Evolutionary conservation across 1,139 yeast species (phyloP), one percentile per base, ranked within the genome.

Genomic region (Candida smagusa): DNA sequence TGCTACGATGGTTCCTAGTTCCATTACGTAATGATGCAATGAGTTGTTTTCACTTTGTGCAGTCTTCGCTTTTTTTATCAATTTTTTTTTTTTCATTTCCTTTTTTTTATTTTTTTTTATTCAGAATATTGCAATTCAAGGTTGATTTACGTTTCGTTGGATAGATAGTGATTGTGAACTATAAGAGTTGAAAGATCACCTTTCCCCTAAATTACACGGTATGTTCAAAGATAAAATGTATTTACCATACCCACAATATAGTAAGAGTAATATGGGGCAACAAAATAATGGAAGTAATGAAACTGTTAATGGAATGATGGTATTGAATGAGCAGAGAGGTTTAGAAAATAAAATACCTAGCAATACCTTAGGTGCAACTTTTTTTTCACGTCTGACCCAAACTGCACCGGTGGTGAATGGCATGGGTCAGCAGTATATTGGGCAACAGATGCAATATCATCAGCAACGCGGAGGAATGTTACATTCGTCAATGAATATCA

Each of bases 231-330:
- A 16, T 16, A 16, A 16, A 16, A 36, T 37, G 36, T 46, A 56
- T 60, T 36, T 49, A 56, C 33, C 67, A 61, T 49, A 53, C 61
- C 31, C 68, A 67, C 12, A 45, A 59, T 37, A 56, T 58, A 38
- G 19, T 16, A 16, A 48, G 41, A 35, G 46, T 49, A 40, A 48
- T 24, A 22, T 16, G 6, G 31, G 31, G 12, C 37, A 35, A 13
- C 36, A 21, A 31, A 13, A 31, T 25, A 22, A 11, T 16, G 25
- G 22, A 21, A 28, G 11, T 11, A 26, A 26, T 11, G 6, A 16
- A 16, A 16, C 19, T 12, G 31, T 28, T 28, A 35, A 38, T 30
- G 35, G 28, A 11, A 36, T 41, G 34, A 29, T 36, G 36, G 7
- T 33, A 25, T 9, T 33, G 25, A 32, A 33, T 25, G 34, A 31